Evolutionary conservation across 768 basidiomycete genomes (phyloP), one percentile per base, ranked within the genome.

Genomic region (Leccinum variicolor): DNA sequence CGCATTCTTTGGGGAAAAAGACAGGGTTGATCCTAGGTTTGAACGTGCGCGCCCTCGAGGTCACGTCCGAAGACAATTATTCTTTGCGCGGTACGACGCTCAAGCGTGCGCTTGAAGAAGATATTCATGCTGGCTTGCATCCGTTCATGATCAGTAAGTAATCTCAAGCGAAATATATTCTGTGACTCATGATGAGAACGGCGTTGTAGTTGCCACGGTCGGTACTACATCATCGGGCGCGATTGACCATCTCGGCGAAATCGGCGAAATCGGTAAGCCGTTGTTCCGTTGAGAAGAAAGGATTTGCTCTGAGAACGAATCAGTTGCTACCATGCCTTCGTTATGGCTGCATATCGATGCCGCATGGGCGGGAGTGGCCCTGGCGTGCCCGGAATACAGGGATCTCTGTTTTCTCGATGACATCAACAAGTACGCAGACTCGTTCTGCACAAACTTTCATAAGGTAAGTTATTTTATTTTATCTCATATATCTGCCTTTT

Each of bases 181-280:
- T 15, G 28, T 19, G 14, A 7, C 53, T 45, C 19, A 21, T 66
- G 19, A 64, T n/a, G 28, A 33, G 19, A 6, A 10, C 33, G 45
- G 49, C 39, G 15, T 36, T 36, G 1, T 62, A 95, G 93, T 95
- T 64, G 91, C 85, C 1, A 96, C 94, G 0, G 79, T 97, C 17
- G 95, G 95, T 0, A 91, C 93, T 1, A 98, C 95, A 0, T 92
- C 87, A 0, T 90, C 93, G 2, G 94, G 94, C 0, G 92, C 94
- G 1, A 79, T 94, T 17, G 95, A 98, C 67, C 77, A 80, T 51
- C 73, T 97, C 13, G 75, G 75, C 6, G 94, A 97, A 69, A 83
- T 97, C 25, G 84, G 83, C 1, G 69, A 80, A 64, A 81, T 91
- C 36, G 75, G 92, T 92, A 55, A 62, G 81, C 74, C 3, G 5